A percentile compares a stretch with the other conserved stretches of the same genome.
These are phyloP conservation scores for Leccinum variicolor DNA, from an alignment of 768 basidiomycete genomes.

Conservation along the genomic window DNA sequence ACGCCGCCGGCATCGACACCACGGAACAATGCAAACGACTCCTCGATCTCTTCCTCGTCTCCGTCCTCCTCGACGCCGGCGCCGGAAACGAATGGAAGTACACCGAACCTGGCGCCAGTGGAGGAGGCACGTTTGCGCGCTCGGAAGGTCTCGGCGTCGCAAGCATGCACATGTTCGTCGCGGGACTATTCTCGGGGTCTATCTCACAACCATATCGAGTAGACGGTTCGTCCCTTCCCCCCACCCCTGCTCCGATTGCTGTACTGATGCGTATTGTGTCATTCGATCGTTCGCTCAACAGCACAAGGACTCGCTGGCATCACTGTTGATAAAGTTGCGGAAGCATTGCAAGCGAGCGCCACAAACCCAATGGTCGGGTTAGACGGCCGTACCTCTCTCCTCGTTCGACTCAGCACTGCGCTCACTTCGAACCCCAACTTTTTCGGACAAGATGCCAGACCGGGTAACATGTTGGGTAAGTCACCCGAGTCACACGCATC, in stretches of 20 bases:
- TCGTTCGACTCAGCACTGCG: constrained; percentile 70
- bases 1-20: constrained; percentile 35
- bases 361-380: constrained; percentile 88
- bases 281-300: constrained; percentile 28
- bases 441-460: constrained; percentile 73
- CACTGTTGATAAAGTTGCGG: constrained; percentile 53
- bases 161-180: constrained; percentile 83
- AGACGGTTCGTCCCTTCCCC: constrained; percentile 55
- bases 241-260: neutral
- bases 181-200: constrained; percentile 74
- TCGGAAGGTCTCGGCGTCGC: constrained; percentile 89
- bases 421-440: constrained; percentile 60
- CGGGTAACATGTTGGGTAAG: constrained; percentile 78
- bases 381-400: constrained; percentile 77
- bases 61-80: constrained; percentile 92
- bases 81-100: constrained; percentile 85
- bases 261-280: constrained; percentile 11
- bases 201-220: constrained; percentile 62
- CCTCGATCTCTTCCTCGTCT: constrained; percentile 86
- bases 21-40: constrained; percentile 69
- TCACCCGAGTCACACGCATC: neutral
- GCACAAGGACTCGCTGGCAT: constrained; percentile 69
- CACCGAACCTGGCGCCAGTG: constrained; percentile 51
- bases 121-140: constrained; percentile 52
- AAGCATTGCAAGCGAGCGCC: constrained; percentile 75